Conservation (phyloP, 331 rosid species). For the Arachis monticola region DNA sequence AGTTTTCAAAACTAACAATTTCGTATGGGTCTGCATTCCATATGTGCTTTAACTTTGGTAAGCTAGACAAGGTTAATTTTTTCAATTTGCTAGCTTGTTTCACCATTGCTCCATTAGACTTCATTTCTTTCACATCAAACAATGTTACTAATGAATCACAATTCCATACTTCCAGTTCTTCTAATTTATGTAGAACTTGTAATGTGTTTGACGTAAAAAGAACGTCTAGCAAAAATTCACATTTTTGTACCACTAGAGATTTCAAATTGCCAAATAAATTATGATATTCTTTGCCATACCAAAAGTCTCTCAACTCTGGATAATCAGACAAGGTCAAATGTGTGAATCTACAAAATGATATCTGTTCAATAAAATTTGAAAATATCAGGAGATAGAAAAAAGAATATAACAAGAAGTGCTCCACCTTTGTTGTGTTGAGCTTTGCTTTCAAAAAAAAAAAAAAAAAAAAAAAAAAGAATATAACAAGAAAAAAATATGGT, state of each 20-base stretch:
- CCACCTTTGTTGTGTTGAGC: too few relatives aligned
- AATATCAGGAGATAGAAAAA: neutral
- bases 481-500: too few relatives aligned
- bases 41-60: slow-evolving; percentile 43
- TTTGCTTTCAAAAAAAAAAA: too few relatives aligned
- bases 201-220: neutral
- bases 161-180: neutral
- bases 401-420: too few relatives aligned
- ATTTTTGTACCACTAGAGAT: neutral
- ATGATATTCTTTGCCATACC: neutral
- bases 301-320: neutral
- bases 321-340: neutral
- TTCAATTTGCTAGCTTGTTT: slow-evolving; percentile 22
- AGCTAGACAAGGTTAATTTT: slow-evolving; percentile 12
- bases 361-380: neutral
- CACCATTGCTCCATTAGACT: neutral
- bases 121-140: slow-evolving; percentile 13
- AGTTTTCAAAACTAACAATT: slow-evolving; percentile 27
- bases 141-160: slow-evolving; percentile 34
- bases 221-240: neutral
- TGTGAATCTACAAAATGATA: neutral
- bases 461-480: too few relatives aligned
- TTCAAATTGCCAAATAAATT: slow-evolving; percentile 3
- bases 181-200: neutral
- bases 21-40: slow-evolving; percentile 41